Conservation (phyloP, 2,329 filamentous ascomycete genomes). For the Fusarium coffeatum region DNA sequence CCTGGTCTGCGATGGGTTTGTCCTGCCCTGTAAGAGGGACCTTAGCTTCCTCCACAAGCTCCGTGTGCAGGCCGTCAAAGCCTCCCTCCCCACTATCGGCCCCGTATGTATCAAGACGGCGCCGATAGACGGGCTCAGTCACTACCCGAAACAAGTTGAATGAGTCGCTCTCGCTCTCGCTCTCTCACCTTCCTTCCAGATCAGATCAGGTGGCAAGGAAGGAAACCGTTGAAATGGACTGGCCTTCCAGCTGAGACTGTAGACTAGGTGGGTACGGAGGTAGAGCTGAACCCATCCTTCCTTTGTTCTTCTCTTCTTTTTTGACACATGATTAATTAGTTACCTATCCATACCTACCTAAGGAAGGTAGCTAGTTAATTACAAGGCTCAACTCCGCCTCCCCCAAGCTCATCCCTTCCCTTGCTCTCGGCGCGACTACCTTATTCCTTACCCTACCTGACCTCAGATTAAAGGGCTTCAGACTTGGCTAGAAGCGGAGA, state of each 20-base stretch:
- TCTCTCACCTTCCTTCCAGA: neutral
- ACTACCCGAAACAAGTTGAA: neutral
- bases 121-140: constrained; percentile 18
- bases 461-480: constrained; percentile 17
- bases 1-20: neutral
- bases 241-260: neutral
- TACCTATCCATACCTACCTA: neutral
- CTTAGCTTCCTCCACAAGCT: constrained; percentile 22
- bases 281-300: constrained; percentile 3
- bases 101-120: constrained; percentile 14
- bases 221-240: neutral
- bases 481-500: constrained; percentile 34
- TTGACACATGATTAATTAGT: neutral
- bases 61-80: constrained; percentile 7
- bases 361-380: neutral
- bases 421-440: constrained; percentile 1
- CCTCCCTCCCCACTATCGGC: constrained; percentile 9
- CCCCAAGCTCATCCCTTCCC: neutral
- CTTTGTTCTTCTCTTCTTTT: neutral
- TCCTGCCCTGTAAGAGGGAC: neutral
- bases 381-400: constrained; percentile 23
- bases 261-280: neutral
- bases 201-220: constrained; percentile 30
- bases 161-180: neutral
- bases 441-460: constrained; percentile 15